Base-by-base conservation (phyloP, 1,284 basidiomycete genomes). In the Boletus semigastroideus region DNA sequence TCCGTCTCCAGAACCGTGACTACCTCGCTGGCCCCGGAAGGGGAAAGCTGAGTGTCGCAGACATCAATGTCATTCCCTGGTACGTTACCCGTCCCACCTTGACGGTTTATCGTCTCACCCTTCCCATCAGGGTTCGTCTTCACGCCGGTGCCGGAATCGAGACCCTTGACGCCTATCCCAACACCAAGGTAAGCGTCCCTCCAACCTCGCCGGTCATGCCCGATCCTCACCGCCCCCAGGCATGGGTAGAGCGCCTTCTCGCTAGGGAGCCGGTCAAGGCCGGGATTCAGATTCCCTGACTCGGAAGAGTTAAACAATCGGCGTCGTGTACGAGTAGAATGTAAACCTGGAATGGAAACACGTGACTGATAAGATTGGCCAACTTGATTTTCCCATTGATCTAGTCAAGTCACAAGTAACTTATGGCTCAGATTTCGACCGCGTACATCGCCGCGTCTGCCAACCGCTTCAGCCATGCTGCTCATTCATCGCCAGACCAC, bases 361-460 rank as follows among this genome's bases (percentile, higher is more conserved):
- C 47, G 53, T 53, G 52, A 52, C 34, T 37, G 51, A 56, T 51
- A 41, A 50, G 52, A 59, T 57, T 14, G 33, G 36, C 9, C 27
- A 4, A 34, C 17, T 8, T n/a, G n/a, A n/a, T n/a, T n/a, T n/a
- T n/a, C n/a, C n/a, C n/a, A n/a, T n/a, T n/a, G n/a, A n/a, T n/a
- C n/a, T n/a, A n/a, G n/a, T n/a, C n/a, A n/a, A n/a, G n/a, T n/a
- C n/a, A n/a, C n/a, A n/a, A n/a, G n/a, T n/a, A n/a, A n/a, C n/a
- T n/a, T n/a, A 65, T 66, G 66, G 42, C 37, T 41, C 47, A 55
- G 22, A 38, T 52, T 22, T 62, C 64, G 38, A 68, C 68, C 8
- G 70, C 79, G n/a, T 95, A 95, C 69, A 86, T 92, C 46, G 78
- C 91, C 2, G 83, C 90, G 1, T 83, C 92, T 7, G 80, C 83